phyloP scores from a whole-genome alignment of 2,329 filamentous ascomycete species.

The Apiospora pterosperma region DNA sequence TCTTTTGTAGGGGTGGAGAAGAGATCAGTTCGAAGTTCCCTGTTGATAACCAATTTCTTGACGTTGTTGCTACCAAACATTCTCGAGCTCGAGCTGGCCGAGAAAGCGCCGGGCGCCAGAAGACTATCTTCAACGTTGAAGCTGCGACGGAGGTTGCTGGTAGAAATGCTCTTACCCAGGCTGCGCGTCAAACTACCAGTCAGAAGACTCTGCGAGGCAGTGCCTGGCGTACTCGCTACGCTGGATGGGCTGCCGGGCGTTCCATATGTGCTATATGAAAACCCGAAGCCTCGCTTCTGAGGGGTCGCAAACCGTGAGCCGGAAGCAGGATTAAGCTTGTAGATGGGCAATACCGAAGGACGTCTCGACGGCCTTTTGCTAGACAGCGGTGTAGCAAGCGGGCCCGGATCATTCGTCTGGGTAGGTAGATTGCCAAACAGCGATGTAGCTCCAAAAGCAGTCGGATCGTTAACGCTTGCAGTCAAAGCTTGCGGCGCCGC shows the following conservation, averaged over 20 bases:
- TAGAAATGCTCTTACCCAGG: slow-evolving; percentile 83
- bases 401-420: slow-evolving; percentile 67
- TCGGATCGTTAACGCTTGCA: slow-evolving; percentile 77
- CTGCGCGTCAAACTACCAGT: slow-evolving; percentile 63
- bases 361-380: slow-evolving; percentile 73
- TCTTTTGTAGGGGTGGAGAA: slow-evolving; percentile 60
- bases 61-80: slow-evolving; percentile 68
- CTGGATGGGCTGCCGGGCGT: slow-evolving; percentile 71
- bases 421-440: slow-evolving; percentile 71
- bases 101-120: slow-evolving; percentile 80
- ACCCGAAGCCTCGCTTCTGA: slow-evolving; percentile 83
- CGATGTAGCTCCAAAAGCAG: slow-evolving; percentile 84
- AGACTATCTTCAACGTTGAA: slow-evolving; percentile 84
- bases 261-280: slow-evolving; percentile 89
- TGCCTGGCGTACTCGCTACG: slow-evolving; percentile 65
- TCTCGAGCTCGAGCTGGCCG: slow-evolving; percentile 60
- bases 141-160: slow-evolving; percentile 78
- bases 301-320: slow-evolving; percentile 79
- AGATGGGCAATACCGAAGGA: slow-evolving; percentile 76
- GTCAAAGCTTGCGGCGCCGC: slow-evolving; percentile 64
- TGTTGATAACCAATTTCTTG: slow-evolving; percentile 91
- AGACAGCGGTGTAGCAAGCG: slow-evolving; percentile 84
- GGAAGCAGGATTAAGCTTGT: slow-evolving; percentile 80
- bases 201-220: slow-evolving; percentile 63
- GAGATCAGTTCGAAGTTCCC: slow-evolving; percentile 72